A percentile compares a stretch with the other conserved stretches of the same genome.
These are phyloP conservation scores for Wallacemonas rigidus DNA, from an alignment of 208 protist species.

Conservation along the genomic window DNA sequence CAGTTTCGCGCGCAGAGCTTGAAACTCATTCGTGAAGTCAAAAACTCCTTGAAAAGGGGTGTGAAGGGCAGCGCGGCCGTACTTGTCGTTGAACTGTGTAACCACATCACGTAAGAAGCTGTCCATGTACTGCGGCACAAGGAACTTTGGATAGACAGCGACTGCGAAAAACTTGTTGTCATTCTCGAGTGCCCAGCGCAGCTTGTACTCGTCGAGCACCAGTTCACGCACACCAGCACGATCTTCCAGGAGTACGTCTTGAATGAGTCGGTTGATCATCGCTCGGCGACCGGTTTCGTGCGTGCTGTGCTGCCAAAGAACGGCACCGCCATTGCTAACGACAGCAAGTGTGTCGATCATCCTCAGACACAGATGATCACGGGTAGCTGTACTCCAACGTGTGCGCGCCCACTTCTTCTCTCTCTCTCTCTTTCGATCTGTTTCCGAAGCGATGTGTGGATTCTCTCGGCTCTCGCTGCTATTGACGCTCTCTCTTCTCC, in stretches of 20 bases:
- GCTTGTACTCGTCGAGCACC: constrained; percentile 80
- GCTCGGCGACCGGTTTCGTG: constrained; percentile 60
- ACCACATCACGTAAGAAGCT: constrained; percentile 84
- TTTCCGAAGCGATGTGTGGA: no score
- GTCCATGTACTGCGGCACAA: constrained; percentile 86
- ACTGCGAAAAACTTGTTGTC: constrained; percentile 94
- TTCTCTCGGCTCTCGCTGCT: no score
- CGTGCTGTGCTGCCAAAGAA: constrained; percentile 87
- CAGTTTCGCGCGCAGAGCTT: constrained; percentile 40
- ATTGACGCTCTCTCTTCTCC: no score
- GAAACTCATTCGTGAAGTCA: constrained; percentile 64
- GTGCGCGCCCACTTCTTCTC: no score
- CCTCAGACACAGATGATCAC: no score
- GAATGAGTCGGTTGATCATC: constrained; percentile 92
- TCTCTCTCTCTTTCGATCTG: no score
- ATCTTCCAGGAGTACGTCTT: constrained; percentile 94
- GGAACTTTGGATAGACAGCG: constrained; percentile 91
- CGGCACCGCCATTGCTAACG: constrained; percentile 93
- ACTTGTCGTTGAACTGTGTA: constrained; percentile 69
- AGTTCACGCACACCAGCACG: constrained; percentile 74
- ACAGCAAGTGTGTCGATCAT: constrained; percentile 95
- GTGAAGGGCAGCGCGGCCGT: constrained; percentile 29
- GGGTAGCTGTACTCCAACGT: no score
- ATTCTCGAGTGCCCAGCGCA: constrained; percentile 94
- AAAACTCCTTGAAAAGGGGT: constrained; percentile 24